Conservation (phyloP, 1,139 yeast genomes). For the Saccharomyces pastorianus region DNA sequence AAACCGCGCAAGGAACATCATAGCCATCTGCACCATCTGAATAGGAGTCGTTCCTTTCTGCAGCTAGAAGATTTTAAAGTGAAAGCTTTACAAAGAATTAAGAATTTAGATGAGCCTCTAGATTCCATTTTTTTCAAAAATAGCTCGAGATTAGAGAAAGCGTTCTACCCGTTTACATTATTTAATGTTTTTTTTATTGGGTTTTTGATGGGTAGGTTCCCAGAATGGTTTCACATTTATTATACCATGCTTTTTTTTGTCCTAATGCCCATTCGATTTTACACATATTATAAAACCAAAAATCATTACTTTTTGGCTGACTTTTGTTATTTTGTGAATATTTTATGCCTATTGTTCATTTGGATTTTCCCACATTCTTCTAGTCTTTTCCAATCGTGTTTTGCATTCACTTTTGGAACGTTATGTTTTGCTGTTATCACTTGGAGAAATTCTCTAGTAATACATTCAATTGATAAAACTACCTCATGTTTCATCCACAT, state of each 20-base stretch:
- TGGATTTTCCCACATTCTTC: conserved; percentile 78
- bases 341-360: conserved; percentile 57
- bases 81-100: conserved; percentile 14
- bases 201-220: conserved; percentile 67
- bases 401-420: conserved; percentile 82
- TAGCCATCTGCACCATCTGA: background rate
- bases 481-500: conserved; percentile 87
- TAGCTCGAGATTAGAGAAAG: conserved; percentile 67
- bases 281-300: conserved; percentile 70
- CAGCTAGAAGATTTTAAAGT: conserved; percentile 18
- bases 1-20: conserved; percentile 1
- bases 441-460: conserved; percentile 89
- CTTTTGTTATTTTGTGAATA: conserved; percentile 83
- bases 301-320: conserved; percentile 89
- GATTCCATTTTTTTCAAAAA: conserved; percentile 28
- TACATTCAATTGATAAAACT: conserved; percentile 89
- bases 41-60: conserved; percentile 3
- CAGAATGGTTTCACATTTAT: conserved; percentile 65
- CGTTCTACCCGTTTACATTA: conserved; percentile 70
- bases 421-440: conserved; percentile 89
- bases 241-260: conserved; percentile 57
- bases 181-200: conserved; percentile 66
- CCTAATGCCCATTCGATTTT: conserved; percentile 77
- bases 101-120: conserved; percentile 19
- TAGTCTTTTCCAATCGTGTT: conserved; percentile 69